Evolutionary conservation across 345 rosid genomes (phyloP), one percentile per base, ranked within the genome.

Genomic region (Pistacia atlantica): DNA sequence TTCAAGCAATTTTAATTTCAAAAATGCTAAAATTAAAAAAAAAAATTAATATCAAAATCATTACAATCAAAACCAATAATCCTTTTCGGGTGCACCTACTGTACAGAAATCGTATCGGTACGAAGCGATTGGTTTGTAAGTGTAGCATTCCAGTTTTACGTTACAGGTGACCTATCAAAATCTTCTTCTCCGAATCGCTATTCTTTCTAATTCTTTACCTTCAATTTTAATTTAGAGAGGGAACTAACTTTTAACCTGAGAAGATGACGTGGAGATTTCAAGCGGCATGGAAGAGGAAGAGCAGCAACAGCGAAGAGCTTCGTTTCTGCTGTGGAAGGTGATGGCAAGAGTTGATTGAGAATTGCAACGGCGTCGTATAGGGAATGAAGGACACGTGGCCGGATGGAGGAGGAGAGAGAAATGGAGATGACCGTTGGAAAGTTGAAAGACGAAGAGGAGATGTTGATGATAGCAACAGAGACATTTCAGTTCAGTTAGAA

Each of bases 261-360:
- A 75, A 42, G 80, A 69, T 62, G 85, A 73, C 66, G 72, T 70
- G 52, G 90, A 83, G n/a, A 76, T 71, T 35, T 85, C 85, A 59
- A 81, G 61, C 17, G 91, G 75, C 94, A 89, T 90, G 59, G 86
- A 83, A 55, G 87, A 81, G 65, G 90, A 78, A 65, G 82, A 83
- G 67, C 75, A 80, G 79, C 76, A 75, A 75, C 86, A 85, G 71
- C 85, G 80, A 58, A 57, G 46, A 48, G 76, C 67, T 71, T 28
- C 14, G 14, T 56, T 79, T 75, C 59, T 72, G 60, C 59, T 72
- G 56, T 1, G 56, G 20, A 51, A 55, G 74, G 75, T 52, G 46
- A 33, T 45, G 35, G 73, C 79, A 77, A 38, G 78, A 42, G 71
- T 3, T 35, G 77, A 73, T 13, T 80, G 65, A 66, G 45, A 46